These are phyloP conservation scores for Immersiella caudata DNA, from an alignment of 495 filamentous ascomycete species.

Conservation along the genomic window DNA sequence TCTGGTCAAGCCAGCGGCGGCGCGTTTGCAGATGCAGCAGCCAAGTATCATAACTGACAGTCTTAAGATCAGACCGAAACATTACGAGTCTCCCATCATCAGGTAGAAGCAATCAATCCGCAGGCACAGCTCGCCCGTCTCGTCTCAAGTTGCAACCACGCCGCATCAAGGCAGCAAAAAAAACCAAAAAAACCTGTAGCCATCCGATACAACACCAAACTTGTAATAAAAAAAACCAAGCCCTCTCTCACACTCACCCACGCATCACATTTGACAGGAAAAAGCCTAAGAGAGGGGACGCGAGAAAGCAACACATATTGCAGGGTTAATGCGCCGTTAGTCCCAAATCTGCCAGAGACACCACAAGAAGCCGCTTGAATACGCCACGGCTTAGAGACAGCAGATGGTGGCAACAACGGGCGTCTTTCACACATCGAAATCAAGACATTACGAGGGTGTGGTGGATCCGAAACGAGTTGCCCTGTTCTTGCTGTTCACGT, in stretches of 20 bases:
- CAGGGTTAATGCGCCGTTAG: neutral
- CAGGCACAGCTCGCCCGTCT: neutral
- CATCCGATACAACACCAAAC: neutral
- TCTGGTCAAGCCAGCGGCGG: neutral
- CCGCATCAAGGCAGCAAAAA: neutral
- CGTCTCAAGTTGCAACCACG: constrained; percentile 8
- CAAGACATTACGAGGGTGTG: neutral
- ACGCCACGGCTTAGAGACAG: neutral
- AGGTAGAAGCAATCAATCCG: neutral
- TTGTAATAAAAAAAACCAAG: neutral
- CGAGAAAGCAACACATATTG: neutral
- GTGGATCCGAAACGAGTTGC: constrained; percentile 3
- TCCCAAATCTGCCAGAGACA: neutral
- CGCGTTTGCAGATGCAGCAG: neutral
- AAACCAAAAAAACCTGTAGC: neutral
- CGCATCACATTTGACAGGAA: too few relatives aligned
- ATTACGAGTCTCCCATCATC: neutral
- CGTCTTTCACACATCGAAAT: neutral
- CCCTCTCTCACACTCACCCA: too few relatives aligned
- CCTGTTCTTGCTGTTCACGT: neutral
- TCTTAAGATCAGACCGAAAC: neutral
- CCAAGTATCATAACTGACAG: neutral
- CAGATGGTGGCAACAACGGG: neutral
- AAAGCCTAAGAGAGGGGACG: neutral
- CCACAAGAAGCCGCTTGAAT: neutral